Base-by-base conservation (phyloP, 2,329 filamentous ascomycete genomes). In the Penicillium brevicompactum region DNA sequence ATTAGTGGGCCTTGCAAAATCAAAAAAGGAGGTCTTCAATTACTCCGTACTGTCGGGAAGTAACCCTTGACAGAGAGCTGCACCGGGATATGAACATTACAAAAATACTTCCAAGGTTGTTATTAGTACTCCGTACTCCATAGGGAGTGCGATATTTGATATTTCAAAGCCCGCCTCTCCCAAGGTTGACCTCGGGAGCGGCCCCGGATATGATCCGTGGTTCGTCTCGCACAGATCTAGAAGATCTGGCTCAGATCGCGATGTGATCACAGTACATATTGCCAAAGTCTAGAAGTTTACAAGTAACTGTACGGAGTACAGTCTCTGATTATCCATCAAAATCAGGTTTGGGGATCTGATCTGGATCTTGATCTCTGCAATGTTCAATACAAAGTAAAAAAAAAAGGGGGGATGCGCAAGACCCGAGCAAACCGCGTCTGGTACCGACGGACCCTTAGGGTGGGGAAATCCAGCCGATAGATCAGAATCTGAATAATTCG, bases 401-500 rank as follows among this genome's bases (percentile, higher is more conserved):
- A 37, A n/a, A 37, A 37, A 16, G 13, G 34, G 34, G 34, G 34
- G 34, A n/a, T 37, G n/a, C 6, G 14, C 34, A 34, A 13, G 14
- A 34, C 32, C 32, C 8, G 14, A n/a, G 13, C 11, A 37, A 37
- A n/a, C 13, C 34, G 11, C 8, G 4, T 37, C 13, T n/a, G 34
- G 34, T 37, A 37, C 34, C 34, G 34, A 40, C 31, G 32, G 55
- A 57, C 53, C 53, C 54, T 57, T 44, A 48, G 18, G 30, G 49
- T 40, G 38, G 47, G 31, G 24, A 40, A 24, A 16, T 4, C 6
- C 41, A 47, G 31, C 32, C 24, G 54, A 62, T 59, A 48, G 40
- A 59, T 64, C 61, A 53, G 32, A 58, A 51, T 56, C 42, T 52
- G 57, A 59, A 54, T 53, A 50, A 59, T 59, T 52, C 31, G 21